These are phyloP conservation scores for Mycena filopes DNA, from an alignment of 768 basidiomycete species.

Conservation along the genomic window DNA sequence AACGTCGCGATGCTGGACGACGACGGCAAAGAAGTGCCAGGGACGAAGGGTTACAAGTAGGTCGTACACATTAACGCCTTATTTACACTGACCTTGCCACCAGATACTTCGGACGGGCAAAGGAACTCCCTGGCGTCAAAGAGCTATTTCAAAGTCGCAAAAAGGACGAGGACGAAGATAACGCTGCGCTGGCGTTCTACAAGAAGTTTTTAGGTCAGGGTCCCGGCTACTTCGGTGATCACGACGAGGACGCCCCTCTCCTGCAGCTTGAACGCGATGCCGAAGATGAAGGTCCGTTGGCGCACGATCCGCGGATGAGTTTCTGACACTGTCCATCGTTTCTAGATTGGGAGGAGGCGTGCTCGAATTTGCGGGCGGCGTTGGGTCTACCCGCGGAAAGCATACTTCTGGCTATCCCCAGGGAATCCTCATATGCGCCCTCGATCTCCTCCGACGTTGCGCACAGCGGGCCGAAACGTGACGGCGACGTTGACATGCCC, in stretches of 20 bases:
- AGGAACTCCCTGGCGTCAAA: constrained; percentile 93
- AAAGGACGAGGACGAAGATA: constrained; percentile 90
- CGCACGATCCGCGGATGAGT: not conserved
- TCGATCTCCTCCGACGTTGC: not conserved
- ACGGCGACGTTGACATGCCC: constrained; percentile 54
- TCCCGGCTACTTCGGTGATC: constrained; percentile 90
- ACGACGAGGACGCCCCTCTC: constrained; percentile 77
- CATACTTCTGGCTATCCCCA: constrained; percentile 56
- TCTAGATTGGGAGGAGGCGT: constrained; percentile 75
- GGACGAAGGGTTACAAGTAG: constrained; percentile 97
- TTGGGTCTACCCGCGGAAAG: constrained; percentile 62
- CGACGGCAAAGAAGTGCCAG: constrained; percentile 95
- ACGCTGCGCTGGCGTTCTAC: constrained; percentile 76
- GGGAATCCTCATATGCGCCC: constrained; percentile 46
- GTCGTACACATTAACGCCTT: constrained; percentile 35
- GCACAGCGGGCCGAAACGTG: constrained; percentile 27
- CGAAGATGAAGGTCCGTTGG: constrained; percentile 75
- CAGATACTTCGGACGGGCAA: constrained; percentile 97
- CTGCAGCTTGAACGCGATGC: constrained; percentile 76
- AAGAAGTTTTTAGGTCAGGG: constrained; percentile 92
- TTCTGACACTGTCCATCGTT: constrained; percentile 11
- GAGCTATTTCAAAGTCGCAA: constrained; percentile 91
- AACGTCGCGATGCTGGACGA: constrained; percentile 95
- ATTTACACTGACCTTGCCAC: not conserved
- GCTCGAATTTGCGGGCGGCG: constrained; percentile 60